Evolutionary conservation across 805 yeast species (phyloP), one percentile per base, ranked within the genome.

Genomic region (Spathaspora passalidarum): DNA sequence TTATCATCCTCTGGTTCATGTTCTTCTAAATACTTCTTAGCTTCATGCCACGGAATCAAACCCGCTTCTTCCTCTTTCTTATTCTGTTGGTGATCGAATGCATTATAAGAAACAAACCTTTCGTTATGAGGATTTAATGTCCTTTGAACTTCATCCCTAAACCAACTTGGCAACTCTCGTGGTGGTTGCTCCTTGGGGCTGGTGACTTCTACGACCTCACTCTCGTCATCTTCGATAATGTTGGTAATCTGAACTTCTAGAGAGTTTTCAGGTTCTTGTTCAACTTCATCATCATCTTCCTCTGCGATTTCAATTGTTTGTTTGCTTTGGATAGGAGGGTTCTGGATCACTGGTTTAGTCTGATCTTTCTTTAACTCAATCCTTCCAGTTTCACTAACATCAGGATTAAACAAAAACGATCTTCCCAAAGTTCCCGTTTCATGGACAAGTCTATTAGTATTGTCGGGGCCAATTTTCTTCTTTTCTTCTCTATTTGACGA

Each of bases 31-130:
- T 56, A 47, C 13, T 60, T 69, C 43, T 66, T 67, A 1, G 79
- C 76, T 46, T 78, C 82, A 36, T 61, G 60, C 76, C 80, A 80
- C 0, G 82, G 64, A 4, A 80, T 67, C 41, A 81, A 56, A 0
- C 83, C 84, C 1, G 72, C 75, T 38, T 65, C 63, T 46, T 76
- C 79, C 40, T 73, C 76, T 22, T 66, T 73, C 3, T 68, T 62
- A 38, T 45, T 22, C 40, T 45, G 36, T 23, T 38, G n/a, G 2
- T 39, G 25, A 6, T 23, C 19, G 2, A 14, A 10, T 7, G 46
- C 45, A 21, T 36, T 41, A 14, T 45, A 39, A n/a, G 40, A 20
- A 11, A 42, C 40, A 48, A 41, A 43, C 20, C 17, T 44, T 23
- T 38, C 43, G 29, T 43, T 43, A 19, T 49, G 48, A 10, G 50